A percentile compares a stretch with the other conserved stretches of the same genome.
Conservation (phyloP, 2,329 filamentous ascomycete genomes). For the Aaosphaeria arxii region DNA sequence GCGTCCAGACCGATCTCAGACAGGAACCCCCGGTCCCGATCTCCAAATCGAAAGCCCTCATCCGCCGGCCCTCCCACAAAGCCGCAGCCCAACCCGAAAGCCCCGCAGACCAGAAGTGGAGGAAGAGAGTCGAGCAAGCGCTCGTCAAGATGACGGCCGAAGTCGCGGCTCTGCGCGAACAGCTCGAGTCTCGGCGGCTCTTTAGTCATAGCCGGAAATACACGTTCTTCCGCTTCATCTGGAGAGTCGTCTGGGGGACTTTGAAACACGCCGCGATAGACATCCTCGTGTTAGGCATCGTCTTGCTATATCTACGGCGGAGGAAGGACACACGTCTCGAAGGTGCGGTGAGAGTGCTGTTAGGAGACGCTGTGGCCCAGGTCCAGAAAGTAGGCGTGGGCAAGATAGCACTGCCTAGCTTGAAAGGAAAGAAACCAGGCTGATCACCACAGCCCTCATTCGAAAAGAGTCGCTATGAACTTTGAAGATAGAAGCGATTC, state of each 20-base stretch:
- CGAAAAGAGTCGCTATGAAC: too few species aligned
- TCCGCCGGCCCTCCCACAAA: constrained; percentile 7
- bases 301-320: constrained; percentile 70
- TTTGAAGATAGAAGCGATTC: too few species aligned
- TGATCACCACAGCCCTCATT: too few species aligned
- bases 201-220: constrained; percentile 65
- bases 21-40: constrained; percentile 2
- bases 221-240: constrained; percentile 55
- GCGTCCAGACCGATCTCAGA: constrained; percentile 11
- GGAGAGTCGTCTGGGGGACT: constrained; percentile 56
- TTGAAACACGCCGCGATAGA: constrained; percentile 75
- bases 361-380: constrained; percentile 48
- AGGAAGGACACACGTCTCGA: constrained; percentile 70
- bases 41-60: constrained; percentile 7
- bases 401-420: constrained; percentile 7
- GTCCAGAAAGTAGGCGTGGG: constrained; percentile 31
- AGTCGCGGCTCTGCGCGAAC: constrained; percentile 86
- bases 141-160: constrained; percentile 89
- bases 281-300: constrained; percentile 59
- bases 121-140: constrained; percentile 77
- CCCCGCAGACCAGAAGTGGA: constrained; percentile 62
- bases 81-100: constrained; percentile 9
- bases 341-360: constrained; percentile 65
- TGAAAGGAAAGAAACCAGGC: not conserved
- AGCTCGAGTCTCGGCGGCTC: constrained; percentile 75